Base-by-base conservation (phyloP, 2,329 filamentous ascomycete genomes). In the Fonsecaea nubica region DNA sequence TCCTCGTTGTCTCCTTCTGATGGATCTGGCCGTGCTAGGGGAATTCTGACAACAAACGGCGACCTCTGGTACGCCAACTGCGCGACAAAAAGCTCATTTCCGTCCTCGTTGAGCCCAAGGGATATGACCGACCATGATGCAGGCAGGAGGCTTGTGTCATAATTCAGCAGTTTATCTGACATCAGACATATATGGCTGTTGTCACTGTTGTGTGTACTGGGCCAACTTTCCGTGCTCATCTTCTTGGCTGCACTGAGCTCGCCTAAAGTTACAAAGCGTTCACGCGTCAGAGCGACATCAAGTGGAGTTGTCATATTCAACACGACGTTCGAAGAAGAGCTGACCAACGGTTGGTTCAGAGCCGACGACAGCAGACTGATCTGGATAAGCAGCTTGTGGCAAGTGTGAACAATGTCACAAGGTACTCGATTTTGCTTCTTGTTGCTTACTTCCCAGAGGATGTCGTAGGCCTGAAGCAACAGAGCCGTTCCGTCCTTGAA, bases 11-110 rank as follows among this genome's bases (percentile, higher is more conserved):
- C 92, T 35, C 89, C 86, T 71, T 95, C 92, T 25, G 93, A 89
- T 0, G 90, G 91, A 71, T 89, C 92, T 62, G 94, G 92, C 50
- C 94, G 85, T 71, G 91, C 90, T 30, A 99, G 86, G 0, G 95
- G 95, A 25, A 99, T 83, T 5, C 93, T 89, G 58, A 99, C 82
- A 60, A 97, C 88, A 74, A 99, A 96, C 0, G 95, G 95, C 32
- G 86, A 88, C 58, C 90, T 86, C 0, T 87, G 88, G 9, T 88
- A 84, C 69, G 92, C 89, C 38, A 97, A 87, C 73, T 92, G 92
- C n/a, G 92, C 93, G 69, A 98, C 89, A 72, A 92, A 93, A 4
- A 99, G 85, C 75, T 98, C 95, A 62, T 92, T 90, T 45, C 85
- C 86, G 71, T 89, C 90, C 61, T 96, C 91, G 74, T 91, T 95